phyloP scores from a whole-genome alignment of 78 protist species.

The Cavenderia fasciculata region DNA sequence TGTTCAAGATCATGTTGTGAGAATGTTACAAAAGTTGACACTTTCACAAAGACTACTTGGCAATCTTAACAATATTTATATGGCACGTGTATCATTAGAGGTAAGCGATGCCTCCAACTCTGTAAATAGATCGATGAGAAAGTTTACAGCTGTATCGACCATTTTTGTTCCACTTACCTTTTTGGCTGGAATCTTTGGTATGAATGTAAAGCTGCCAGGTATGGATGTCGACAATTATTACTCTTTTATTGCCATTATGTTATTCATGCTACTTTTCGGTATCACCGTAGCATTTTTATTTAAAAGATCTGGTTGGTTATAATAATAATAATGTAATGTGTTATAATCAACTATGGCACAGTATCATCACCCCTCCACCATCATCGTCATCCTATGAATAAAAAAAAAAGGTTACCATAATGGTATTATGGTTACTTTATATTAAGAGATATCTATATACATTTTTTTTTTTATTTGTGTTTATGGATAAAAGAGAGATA shows the following conservation, averaged over 20 bases:
- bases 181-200: slow-evolving; percentile 61
- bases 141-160: slow-evolving; percentile 65
- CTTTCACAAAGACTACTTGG: slow-evolving; percentile 35
- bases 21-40: slow-evolving; percentile 68
- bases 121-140: slow-evolving; percentile 68
- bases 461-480: too few species aligned
- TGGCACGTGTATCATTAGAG: slow-evolving; percentile 78
- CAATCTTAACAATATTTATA: slow-evolving; percentile 59
- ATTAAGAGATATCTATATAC: too few species aligned
- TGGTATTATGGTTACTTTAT: too few species aligned
- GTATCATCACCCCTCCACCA: too few species aligned
- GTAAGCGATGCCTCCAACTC: slow-evolving; percentile 62
- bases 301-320: slow-evolving; percentile 65
- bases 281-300: slow-evolving; percentile 26
- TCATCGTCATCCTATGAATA: too few species aligned
- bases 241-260: slow-evolving; percentile 41
- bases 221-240: slow-evolving; percentile 41
- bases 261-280: slow-evolving; percentile 25
- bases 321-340: too few species aligned
- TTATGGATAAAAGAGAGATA: too few species aligned
- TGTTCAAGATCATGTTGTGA: slow-evolving; percentile 70
- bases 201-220: slow-evolving; percentile 78
- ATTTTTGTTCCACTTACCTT: slow-evolving; percentile 67
- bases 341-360: too few species aligned
- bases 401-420: too few species aligned